These are phyloP conservation scores for Boletus semigastroideus DNA, from an alignment of 1,284 basidiomycete species.

Conservation along the genomic window DNA sequence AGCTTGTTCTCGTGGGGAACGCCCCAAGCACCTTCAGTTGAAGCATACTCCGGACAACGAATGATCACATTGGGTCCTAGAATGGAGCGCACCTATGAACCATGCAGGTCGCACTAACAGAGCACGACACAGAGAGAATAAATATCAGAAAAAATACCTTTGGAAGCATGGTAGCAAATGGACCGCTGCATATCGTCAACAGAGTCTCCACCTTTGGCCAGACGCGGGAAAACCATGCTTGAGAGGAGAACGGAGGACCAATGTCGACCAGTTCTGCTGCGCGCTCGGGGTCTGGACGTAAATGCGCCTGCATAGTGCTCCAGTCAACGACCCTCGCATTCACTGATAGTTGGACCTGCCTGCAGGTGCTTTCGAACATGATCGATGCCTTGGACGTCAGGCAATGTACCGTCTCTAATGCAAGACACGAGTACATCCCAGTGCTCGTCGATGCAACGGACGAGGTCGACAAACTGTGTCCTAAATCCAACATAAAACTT, in stretches of 20 bases:
- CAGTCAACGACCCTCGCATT: not conserved
- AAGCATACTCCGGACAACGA: slow-evolving; percentile 5
- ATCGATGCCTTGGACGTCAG: slow-evolving; percentile 15
- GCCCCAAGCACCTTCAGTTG: slow-evolving; percentile 1
- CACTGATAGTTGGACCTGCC: not conserved
- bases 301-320: slow-evolving; percentile 1
- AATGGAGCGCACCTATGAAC: slow-evolving; percentile 11
- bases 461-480: slow-evolving; percentile 14
- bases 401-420: slow-evolving; percentile 19
- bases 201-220: slow-evolving; percentile 7
- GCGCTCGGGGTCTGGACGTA: slow-evolving; percentile 11
- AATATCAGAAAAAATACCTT: too few relatives aligned
- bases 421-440: slow-evolving; percentile 20
- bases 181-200: slow-evolving; percentile 12
- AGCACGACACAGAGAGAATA: too few relatives aligned
- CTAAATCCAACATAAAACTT: slow-evolving; percentile 3
- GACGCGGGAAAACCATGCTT: slow-evolving; percentile 13
- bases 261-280: slow-evolving; percentile 16
- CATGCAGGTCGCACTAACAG: not conserved
- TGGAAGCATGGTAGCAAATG: slow-evolving; percentile 14
- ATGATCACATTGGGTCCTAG: slow-evolving; percentile 15
- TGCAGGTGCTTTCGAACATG: slow-evolving; percentile 16
- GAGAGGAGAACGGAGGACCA: slow-evolving; percentile 11
- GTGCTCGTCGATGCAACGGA: slow-evolving; percentile 18
- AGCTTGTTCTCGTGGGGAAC: not conserved